Conservation (phyloP, 306 rosid species). For the Bauhinia variegata region DNA sequence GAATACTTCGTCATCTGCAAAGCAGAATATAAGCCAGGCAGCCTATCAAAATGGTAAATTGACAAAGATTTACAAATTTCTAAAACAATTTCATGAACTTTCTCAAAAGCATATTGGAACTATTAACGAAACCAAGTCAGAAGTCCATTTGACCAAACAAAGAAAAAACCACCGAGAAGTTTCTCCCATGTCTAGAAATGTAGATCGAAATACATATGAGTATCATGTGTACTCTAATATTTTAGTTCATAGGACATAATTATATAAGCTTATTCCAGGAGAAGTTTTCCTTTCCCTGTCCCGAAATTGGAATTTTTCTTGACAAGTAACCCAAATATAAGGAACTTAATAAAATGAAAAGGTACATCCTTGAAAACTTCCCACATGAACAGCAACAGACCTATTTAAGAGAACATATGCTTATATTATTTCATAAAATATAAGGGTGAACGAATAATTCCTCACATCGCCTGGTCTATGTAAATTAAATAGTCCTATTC, state of each 20-base stretch:
- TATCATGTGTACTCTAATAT: not conserved
- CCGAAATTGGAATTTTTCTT: not conserved
- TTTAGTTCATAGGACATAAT: not conserved
- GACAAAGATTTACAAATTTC: too few relatives aligned
- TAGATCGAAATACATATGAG: not conserved
- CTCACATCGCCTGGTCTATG: not conserved
- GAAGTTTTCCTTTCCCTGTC: not conserved
- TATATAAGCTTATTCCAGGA: not conserved
- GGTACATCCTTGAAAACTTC: not conserved
- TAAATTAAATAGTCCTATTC: not conserved
- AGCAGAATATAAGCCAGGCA: too few relatives aligned
- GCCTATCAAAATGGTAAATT: too few relatives aligned
- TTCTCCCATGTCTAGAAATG: not conserved
- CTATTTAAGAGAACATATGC: conserved; percentile 3
- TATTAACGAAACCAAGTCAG: not conserved
- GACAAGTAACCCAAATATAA: not conserved
- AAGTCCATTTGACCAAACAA: too few relatives aligned
- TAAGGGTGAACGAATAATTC: conserved; percentile 4
- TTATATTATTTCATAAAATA: conserved; percentile 4
- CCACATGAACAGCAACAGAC: not conserved
- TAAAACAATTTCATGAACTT: not conserved
- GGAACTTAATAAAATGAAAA: not conserved
- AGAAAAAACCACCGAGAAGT: too few relatives aligned
- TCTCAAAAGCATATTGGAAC: not conserved
- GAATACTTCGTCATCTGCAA: not conserved